A percentile compares a stretch with the other conserved stretches of the same genome.
These are phyloP conservation scores for Aspergillus jensenii DNA, from an alignment of 2,329 filamentous ascomycete species.

Conservation along the genomic window DNA sequence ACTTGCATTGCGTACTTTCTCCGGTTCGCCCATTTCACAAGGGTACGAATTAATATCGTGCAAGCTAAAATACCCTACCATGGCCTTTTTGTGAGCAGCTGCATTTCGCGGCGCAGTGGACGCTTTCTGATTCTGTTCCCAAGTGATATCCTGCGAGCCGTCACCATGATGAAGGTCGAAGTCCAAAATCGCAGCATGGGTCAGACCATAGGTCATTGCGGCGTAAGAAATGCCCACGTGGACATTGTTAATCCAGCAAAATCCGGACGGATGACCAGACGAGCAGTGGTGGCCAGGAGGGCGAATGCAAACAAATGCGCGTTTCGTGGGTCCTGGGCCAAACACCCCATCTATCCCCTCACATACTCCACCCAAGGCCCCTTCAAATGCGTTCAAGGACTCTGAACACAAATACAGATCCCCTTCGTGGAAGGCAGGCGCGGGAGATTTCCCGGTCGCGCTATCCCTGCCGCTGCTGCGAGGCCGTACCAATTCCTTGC, in stretches of 20 bases:
- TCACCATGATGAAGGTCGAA: slow-evolving; percentile 92
- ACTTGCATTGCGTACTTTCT: slow-evolving; percentile 92
- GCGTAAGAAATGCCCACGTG: slow-evolving; percentile 95
- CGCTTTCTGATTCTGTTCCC: slow-evolving; percentile 80
- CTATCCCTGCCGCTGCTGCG: slow-evolving; percentile 38
- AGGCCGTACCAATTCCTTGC: slow-evolving; percentile 74
- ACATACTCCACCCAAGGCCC: slow-evolving; percentile 86
- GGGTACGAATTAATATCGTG: slow-evolving; percentile 99
- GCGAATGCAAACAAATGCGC: slow-evolving; percentile 88
- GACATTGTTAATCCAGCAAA: slow-evolving; percentile 98
- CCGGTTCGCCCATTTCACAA: slow-evolving; percentile 88
- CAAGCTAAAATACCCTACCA: slow-evolving; percentile 92
- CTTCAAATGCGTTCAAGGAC: slow-evolving; percentile 83
- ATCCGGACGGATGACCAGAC: slow-evolving; percentile 82
- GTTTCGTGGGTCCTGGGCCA: slow-evolving; percentile 59
- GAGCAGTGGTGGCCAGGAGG: slow-evolving; percentile 97
- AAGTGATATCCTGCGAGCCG: slow-evolving; percentile 92
- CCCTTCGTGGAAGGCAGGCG: slow-evolving; percentile 71
- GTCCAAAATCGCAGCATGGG: slow-evolving; percentile 90
- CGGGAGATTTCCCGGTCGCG: slow-evolving; percentile 33
- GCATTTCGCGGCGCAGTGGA: slow-evolving; percentile 66
- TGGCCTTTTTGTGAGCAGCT: slow-evolving; percentile 74
- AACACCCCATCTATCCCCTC: slow-evolving; percentile 91
- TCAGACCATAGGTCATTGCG: slow-evolving; percentile 77
- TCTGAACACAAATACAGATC: slow-evolving; percentile 89